A percentile compares a stretch with the other conserved stretches of the same genome.
Evolutionary conservation across 1,139 yeast genomes (phyloP).

Genomic region (Yamadazyma atlantica): DNA sequence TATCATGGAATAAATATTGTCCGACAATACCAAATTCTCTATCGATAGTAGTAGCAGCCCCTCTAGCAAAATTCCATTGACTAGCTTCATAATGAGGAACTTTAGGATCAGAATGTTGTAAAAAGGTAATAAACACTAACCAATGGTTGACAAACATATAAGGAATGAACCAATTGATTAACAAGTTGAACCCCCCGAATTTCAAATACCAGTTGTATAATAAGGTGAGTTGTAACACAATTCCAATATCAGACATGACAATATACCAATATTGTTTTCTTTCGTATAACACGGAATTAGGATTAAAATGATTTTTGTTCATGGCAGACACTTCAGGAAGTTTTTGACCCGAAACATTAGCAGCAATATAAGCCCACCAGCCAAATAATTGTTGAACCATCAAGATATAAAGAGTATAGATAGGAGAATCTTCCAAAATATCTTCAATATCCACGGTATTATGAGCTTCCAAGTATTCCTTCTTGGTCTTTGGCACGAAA

Average conservation of each 20-base stretch:
- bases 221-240: slow-evolving; percentile 36
- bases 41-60: slow-evolving; percentile 67
- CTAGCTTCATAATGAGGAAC: slow-evolving; percentile 58
- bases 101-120: slow-evolving; percentile 59
- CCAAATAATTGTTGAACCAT: slow-evolving; percentile 58
- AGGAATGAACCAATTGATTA: slow-evolving; percentile 56
- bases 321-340: slow-evolving; percentile 35
- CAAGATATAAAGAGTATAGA: slow-evolving; percentile 42
- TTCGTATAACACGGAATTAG: slow-evolving; percentile 54
- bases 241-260: slow-evolving; percentile 54
- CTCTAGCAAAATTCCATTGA: slow-evolving; percentile 66
- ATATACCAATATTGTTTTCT: slow-evolving; percentile 56
- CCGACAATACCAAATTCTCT: slow-evolving; percentile 63
- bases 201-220: slow-evolving; percentile 49
- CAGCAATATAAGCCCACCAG: slow-evolving; percentile 46
- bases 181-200: slow-evolving; percentile 48
- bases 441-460: slow-evolving; percentile 39
- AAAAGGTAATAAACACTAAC: slow-evolving; percentile 61
- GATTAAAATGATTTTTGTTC: slow-evolving; percentile 49
- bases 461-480: slow-evolving; percentile 35
- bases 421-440: slow-evolving; percentile 55
- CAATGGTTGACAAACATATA: slow-evolving; percentile 62
- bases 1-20: slow-evolving; percentile 58
- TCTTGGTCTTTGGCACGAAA: slow-evolving; percentile 55
- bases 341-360: slow-evolving; percentile 53